Evolutionary conservation across 148 eudicot genomes (phyloP), one percentile per base, ranked within the genome.

Genomic region (Arbutus unedo): DNA sequence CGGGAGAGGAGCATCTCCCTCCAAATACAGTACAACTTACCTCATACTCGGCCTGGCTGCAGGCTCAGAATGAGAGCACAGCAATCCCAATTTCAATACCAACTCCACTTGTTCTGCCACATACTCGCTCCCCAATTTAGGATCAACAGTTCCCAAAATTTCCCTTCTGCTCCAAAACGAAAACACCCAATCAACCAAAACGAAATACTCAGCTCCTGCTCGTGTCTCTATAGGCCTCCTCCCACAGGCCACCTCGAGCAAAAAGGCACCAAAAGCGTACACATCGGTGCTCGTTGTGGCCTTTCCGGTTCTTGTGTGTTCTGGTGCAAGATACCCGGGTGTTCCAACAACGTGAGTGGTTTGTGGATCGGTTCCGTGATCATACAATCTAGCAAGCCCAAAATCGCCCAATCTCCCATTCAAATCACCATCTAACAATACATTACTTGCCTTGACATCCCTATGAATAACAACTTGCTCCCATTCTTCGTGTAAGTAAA

Each of bases 301-400:
- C n/a, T n/a, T n/a, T n/a, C n/a, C n/a, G n/a, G n/a, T n/a, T n/a
- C n/a, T n/a, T n/a, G n/a, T 60, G 1, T 79, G 76, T 70, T 88
- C 90, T 0, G 90, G 90, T n/a, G 90, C 90, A 4, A 88, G 81
- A 79, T 88, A 88, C 53, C 90, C 90, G 0, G 86, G 9, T 31
- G 90, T 88, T 18, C 90, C 90, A 1, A 79, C 87, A 11, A 88
- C 85, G 1, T 76, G 59, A 0, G 90, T 88, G 14, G 88, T 88
- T 5, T 77, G 60, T 1, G 88, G 88, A 50, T 80, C 78, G 0
- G 81, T 73, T 13, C 90, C 90, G 8, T 86, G 88, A 43, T 88
- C 85, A n/a, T 67, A 80, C 23, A 88, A 78, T 64, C 87, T 86
- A 0, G 90, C 88, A 0, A 88, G 81, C 7, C 90, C 90, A 60